These are phyloP conservation scores for Begonia peltatifolia DNA, from an alignment of 306 rosid species.

Conservation along the genomic window DNA sequence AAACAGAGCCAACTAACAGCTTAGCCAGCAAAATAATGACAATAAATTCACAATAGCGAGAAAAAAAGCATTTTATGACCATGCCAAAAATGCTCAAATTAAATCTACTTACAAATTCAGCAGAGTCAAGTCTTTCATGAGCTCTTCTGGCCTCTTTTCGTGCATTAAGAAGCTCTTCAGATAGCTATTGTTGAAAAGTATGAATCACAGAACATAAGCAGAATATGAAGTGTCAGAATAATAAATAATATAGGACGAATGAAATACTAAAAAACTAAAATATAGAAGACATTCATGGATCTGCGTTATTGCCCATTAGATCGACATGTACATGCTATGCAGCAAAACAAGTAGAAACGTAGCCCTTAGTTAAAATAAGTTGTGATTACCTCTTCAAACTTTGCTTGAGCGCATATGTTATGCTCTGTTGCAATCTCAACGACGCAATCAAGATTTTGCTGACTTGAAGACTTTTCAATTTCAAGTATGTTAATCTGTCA, in stretches of 20 bases:
- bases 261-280: slow-evolving; percentile 7
- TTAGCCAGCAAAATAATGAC: slow-evolving; percentile 3
- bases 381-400: slow-evolving; percentile 52
- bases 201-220: slow-evolving; percentile 8
- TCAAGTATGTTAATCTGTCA: slow-evolving; percentile 66
- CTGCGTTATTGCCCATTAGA: too few species aligned
- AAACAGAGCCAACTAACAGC: too few species aligned
- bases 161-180: slow-evolving; percentile 48
- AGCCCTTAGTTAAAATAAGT: not conserved
- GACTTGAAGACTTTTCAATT: slow-evolving; percentile 67
- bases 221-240: too few species aligned
- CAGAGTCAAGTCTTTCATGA: slow-evolving; percentile 32
- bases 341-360: slow-evolving; percentile 5
- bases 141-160: slow-evolving; percentile 55
- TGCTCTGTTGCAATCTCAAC: slow-evolving; percentile 70
- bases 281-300: slow-evolving; percentile 2
- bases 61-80: not conserved
- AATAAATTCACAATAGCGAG: not conserved
- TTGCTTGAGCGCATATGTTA: slow-evolving; percentile 43
- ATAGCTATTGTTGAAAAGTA: slow-evolving; percentile 28
- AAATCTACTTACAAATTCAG: slow-evolving; percentile 20
- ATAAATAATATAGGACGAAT: not conserved
- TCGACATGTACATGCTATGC: not conserved
- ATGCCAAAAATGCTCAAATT: slow-evolving; percentile 2
- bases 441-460: slow-evolving; percentile 52